Conservation (phyloP, 768 basidiomycete species). For the Suillus lakei region DNA sequence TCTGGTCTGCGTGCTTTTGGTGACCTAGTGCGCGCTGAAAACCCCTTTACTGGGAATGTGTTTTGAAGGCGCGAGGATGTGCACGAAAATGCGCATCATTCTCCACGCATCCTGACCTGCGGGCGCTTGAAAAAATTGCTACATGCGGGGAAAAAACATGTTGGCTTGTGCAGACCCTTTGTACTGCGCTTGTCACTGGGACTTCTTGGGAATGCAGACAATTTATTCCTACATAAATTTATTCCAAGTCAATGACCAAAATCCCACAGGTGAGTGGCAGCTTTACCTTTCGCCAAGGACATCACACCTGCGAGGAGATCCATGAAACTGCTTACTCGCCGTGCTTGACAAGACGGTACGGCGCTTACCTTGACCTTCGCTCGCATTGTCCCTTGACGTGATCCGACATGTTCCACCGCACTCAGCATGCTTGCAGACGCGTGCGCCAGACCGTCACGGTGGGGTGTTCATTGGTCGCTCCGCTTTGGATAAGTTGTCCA, state of each 20-base stretch:
- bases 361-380: not conserved
- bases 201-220: not conserved
- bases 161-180: not conserved
- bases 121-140: not conserved
- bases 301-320: slow-evolving; percentile 93
- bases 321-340: slow-evolving; percentile 92
- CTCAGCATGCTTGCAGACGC: slow-evolving; percentile 82
- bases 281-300: slow-evolving; percentile 90
- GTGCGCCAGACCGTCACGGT: slow-evolving; percentile 86
- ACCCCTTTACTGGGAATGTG: not conserved
- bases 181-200: not conserved
- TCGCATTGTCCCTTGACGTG: not conserved
- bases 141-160: not conserved
- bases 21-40: no score
- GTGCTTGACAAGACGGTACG: slow-evolving; percentile 91
- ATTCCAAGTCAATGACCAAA: slow-evolving; percentile 4
- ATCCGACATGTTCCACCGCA: not conserved
- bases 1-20: not conserved
- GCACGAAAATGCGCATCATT: not conserved
- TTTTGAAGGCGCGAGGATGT: not conserved
- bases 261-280: slow-evolving; percentile 82
- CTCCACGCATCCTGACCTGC: not conserved
- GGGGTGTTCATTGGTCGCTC: slow-evolving; percentile 68
- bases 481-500: no score
- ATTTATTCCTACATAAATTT: not conserved